phyloP scores from a whole-genome alignment of 352 stramenopile species.

The Phytophthora citricola region DNA sequence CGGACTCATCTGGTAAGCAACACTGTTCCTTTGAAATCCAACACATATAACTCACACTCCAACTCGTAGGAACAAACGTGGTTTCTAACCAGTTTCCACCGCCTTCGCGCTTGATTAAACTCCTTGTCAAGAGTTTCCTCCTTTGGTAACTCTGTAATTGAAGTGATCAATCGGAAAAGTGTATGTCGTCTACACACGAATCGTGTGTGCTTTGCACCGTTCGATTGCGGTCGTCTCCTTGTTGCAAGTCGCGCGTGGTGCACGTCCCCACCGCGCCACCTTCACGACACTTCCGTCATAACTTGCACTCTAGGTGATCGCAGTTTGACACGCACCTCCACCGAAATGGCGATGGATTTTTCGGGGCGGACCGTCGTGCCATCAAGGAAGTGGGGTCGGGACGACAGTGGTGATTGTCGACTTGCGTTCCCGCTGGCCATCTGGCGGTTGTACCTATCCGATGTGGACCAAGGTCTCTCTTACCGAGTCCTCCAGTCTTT shows the following conservation, averaged over 20 bases:
- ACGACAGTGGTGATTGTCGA: conserved; percentile 2
- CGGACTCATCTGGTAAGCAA: conserved; percentile 55
- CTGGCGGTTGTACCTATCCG: conserved; percentile 17
- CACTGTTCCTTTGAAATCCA: too few species aligned
- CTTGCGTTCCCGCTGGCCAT: conserved; percentile 24
- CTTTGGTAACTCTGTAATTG: too few species aligned
- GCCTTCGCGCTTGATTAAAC: conserved; percentile 36
- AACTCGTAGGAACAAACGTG: conserved; percentile 50
- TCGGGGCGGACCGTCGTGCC: conserved; percentile 11
- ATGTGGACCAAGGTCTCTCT: background rate
- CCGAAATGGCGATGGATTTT: conserved; percentile 36
- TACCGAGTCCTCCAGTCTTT: background rate
- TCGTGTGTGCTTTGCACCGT: conserved; percentile 26
- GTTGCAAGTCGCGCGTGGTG: conserved; percentile 23
- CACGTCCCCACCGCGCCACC: background rate
- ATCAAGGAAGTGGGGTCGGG: background rate
- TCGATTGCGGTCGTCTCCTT: conserved; percentile 24
- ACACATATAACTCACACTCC: background rate
- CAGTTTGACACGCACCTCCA: conserved; percentile 3
- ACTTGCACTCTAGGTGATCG: background rate
- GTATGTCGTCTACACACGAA: conserved; percentile 19
- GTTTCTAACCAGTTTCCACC: conserved; percentile 76
- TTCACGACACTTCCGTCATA: background rate
- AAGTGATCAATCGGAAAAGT: conserved; percentile 15
- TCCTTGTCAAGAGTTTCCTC: background rate